Evolutionary conservation across 139 green algal genomes (phyloP).

Genomic region (Asterochloris sp.): DNA sequence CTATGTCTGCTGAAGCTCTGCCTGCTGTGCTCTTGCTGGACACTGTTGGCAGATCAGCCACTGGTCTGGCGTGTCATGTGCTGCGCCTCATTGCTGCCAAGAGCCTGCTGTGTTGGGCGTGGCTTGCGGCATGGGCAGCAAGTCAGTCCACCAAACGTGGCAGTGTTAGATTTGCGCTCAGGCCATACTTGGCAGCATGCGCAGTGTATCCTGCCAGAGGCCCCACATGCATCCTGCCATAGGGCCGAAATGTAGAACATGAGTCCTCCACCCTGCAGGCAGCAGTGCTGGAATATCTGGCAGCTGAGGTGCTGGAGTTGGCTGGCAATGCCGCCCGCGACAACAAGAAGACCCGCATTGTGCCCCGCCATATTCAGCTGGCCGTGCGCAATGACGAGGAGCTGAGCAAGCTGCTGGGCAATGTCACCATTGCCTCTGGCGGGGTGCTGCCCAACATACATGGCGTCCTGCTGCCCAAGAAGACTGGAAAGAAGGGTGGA

Average conservation of each 20-base stretch:
- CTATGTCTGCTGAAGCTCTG: no score
- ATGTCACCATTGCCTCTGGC: conserved; percentile 40
- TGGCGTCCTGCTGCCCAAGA: conserved; percentile 79
- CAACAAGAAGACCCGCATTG: conserved; percentile 89
- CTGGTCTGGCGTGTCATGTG: no score
- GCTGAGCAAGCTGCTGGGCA: conserved; percentile 81
- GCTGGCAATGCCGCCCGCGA: conserved; percentile 80
- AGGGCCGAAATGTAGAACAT: neutral
- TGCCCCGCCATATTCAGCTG: conserved; percentile 81
- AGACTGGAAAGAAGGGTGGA: conserved; percentile 55
- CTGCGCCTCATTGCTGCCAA: no score
- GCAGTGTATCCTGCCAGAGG: neutral
- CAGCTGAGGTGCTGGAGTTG: conserved; percentile 80
- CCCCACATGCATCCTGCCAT: neutral
- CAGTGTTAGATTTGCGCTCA: no score
- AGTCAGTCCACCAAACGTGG: no score
- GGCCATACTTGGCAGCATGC: no score
- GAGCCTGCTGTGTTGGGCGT: no score
- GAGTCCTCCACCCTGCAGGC: conserved; percentile 14
- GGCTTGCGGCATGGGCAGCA: no score
- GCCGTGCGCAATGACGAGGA: conserved; percentile 94
- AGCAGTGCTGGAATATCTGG: conserved; percentile 83
- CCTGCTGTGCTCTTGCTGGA: no score
- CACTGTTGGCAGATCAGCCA: no score
- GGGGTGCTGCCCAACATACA: conserved; percentile 88